Evolutionary conservation across 352 stramenopile species (phyloP), one percentile per base, ranked within the genome.

Genomic region (Blastocystis sp.): DNA sequence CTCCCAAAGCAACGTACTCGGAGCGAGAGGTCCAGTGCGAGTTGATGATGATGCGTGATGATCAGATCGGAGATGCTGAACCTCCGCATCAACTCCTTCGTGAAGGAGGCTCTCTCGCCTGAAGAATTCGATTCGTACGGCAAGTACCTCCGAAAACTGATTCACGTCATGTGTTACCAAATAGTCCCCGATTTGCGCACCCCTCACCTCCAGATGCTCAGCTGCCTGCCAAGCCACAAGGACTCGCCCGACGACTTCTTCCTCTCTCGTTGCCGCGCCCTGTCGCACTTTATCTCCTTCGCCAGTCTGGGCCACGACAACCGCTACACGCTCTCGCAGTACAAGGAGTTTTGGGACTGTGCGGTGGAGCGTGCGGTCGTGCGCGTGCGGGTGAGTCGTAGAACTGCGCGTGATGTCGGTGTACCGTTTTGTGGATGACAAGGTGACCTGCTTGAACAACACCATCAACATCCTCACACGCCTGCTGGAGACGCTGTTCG

Each of bases 301-400:
- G 56, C 65, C n/a, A 84, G 66, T 41, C 56, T 84, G 19, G 74
- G 74, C 23, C 74, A 84, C 28, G 74, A 84, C 74, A 84, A 84
- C 48, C 74, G 74, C 41, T 56, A 84, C 45, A 84, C 74, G 5
- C 34, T 70, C 9, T n/a, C 74, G 34, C 74, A 84, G 60, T 84
- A 84, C 53, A 66, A 67, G 21, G 74, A 84, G 48, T 84, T 84
- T 56, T 84, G 74, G 74, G 56, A 84, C 38, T 84, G 74, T 34
- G 74, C 74, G 4, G 69, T 84, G 9, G 74, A 84, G 48, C 74
- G 74, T 84, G 45, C 48, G 14, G 5, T 56, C 45, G 3, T 81
- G 11, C 17, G 5, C 17, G 2, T 28, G 14, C 2, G 3, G 10
- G 4, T 52, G 52, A 84, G 2, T 1, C 2, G 14, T 69, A 84